A percentile compares a stretch with the other conserved stretches of the same genome.
These are phyloP conservation scores for Beta lomatogona DNA, from an alignment of 179 eudicot genomes.

Conservation along the genomic window DNA sequence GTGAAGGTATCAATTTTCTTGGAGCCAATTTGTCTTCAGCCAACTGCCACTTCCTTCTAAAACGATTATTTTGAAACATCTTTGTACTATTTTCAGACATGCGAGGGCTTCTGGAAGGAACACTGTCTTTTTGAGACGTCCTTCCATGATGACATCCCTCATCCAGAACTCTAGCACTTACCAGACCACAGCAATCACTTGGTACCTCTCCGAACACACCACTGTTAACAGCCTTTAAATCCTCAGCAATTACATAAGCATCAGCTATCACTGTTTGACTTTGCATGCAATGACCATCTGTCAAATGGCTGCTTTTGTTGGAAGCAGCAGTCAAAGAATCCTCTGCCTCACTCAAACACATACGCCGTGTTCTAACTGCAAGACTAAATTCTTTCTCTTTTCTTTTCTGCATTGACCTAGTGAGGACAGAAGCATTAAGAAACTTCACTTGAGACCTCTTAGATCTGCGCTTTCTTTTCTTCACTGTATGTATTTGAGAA, in stretches of 20 bases:
- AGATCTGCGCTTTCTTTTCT: conserved; percentile 22
- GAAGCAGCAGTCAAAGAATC: conserved; percentile 25
- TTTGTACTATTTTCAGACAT: conserved; percentile 17
- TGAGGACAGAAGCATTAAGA: conserved; percentile 29
- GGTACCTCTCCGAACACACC: conserved; percentile 14
- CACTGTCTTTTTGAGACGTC: conserved; percentile 10
- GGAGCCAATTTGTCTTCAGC: conserved; percentile 30
- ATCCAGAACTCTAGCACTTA: conserved; percentile 16
- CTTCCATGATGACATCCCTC: neutral
- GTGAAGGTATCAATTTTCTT: conserved; percentile 27
- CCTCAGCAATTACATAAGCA: conserved; percentile 11
- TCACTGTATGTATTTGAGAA: conserved; percentile 15
- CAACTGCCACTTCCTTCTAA: conserved; percentile 25
- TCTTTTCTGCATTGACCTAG: conserved; percentile 32
- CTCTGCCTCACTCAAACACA: conserved; percentile 36
- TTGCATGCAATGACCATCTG: conserved; percentile 20
- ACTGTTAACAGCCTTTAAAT: conserved; percentile 12
- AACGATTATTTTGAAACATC: conserved; percentile 20
- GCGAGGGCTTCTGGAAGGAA: conserved; percentile 17
- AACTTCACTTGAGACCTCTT: conserved; percentile 21
- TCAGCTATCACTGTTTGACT: conserved; percentile 17
- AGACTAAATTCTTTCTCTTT: conserved; percentile 28
- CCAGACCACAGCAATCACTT: conserved; percentile 13
- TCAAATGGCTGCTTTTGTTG: neutral
- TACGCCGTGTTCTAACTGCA: conserved; percentile 29